Percentiles rank a stretch among this genome's conserved stretches.
Conservation (phyloP, 2,329 filamentous ascomycete genomes). For the Scolecobasidium constrictum region DNA sequence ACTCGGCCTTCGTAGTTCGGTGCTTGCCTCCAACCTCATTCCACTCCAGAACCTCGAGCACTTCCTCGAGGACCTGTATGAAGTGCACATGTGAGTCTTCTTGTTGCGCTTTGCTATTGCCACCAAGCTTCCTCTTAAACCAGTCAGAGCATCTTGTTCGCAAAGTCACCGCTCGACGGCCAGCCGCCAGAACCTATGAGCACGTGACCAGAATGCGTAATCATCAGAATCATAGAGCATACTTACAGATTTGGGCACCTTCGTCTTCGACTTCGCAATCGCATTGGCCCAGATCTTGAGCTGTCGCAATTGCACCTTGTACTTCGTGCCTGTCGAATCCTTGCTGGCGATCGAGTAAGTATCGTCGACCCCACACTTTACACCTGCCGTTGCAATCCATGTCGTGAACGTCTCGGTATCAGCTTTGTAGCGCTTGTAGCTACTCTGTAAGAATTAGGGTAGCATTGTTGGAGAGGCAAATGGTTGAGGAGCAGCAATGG, state of each 20-base stretch:
- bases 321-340: not conserved
- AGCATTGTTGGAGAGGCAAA: conserved; percentile 23
- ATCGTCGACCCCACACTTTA: not conserved
- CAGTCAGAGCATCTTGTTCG: not conserved
- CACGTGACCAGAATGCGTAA: not conserved
- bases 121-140: not conserved
- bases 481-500: no score
- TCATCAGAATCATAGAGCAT: not conserved
- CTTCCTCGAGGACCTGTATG: not conserved
- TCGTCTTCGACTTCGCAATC: not conserved
- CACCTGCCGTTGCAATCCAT: not conserved
- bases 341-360: not conserved
- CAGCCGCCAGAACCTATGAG: not conserved
- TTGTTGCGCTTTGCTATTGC: not conserved
- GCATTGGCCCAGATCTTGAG: not conserved
- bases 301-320: not conserved
- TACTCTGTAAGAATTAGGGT: not conserved
- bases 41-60: not conserved
- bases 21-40: not conserved
- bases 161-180: not conserved
- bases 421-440: not conserved
- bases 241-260: not conserved
- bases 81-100: not conserved
- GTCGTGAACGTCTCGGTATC: not conserved
- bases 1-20: not conserved